These are phyloP conservation scores for Coprinopsis strossmayeri DNA, from an alignment of 768 basidiomycete genomes.

Conservation along the genomic window DNA sequence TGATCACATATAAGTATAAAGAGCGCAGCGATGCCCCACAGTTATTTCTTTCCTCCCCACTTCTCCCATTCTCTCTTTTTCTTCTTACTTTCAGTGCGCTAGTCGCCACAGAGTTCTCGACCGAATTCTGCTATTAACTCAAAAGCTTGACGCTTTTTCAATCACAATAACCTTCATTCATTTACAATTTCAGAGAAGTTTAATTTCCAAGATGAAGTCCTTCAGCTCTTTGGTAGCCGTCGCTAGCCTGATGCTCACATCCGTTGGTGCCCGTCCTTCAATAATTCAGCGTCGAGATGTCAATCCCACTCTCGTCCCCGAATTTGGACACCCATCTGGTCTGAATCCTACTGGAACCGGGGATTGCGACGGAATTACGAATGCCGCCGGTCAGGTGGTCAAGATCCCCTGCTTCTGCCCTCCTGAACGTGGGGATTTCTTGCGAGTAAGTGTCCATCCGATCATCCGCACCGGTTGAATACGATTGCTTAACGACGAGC, in stretches of 20 bases:
- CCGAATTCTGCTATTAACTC: constrained; percentile 6
- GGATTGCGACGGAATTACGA: constrained; percentile 59
- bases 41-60: constrained; percentile 2
- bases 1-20: background rate
- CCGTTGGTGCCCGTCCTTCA: constrained; percentile 33
- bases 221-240: constrained; percentile 17
- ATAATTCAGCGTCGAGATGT: constrained; percentile 30
- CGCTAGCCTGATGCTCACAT: constrained; percentile 24
- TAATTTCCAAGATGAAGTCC: constrained; percentile 19
- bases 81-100: constrained; percentile 5
- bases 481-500: too few relatives aligned
- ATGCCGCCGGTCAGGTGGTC: constrained; percentile 47
- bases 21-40: background rate
- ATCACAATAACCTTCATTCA: constrained; percentile 6
- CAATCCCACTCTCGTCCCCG: constrained; percentile 43
- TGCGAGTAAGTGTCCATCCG: constrained; percentile 31
- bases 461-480: background rate
- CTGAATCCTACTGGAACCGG: constrained; percentile 54
- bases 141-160: constrained; percentile 10
- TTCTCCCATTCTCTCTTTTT: constrained; percentile 5
- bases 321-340: constrained; percentile 51
- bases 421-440: constrained; percentile 45
- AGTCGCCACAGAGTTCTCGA: constrained; percentile 9
- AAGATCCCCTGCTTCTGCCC: constrained; percentile 64
- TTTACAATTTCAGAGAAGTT: background rate